phyloP scores from a whole-genome alignment of 2,329 filamentous ascomycete species.

The Zymoseptoria ardabiliae region DNA sequence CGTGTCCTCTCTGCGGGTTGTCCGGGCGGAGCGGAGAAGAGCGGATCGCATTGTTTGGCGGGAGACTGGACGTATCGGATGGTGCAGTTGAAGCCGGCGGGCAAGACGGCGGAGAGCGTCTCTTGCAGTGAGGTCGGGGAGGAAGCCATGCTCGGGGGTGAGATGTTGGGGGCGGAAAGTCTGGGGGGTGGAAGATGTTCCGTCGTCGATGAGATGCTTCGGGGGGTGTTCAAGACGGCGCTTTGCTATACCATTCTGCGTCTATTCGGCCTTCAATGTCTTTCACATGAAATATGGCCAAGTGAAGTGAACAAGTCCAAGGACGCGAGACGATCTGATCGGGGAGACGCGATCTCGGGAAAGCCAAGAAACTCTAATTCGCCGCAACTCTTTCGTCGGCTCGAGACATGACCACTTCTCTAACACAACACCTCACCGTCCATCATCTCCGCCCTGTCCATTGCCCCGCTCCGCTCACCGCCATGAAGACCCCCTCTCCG shows the following conservation, averaged over 20 bases:
- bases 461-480: no score
- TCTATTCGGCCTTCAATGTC: not conserved
- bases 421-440: not conserved
- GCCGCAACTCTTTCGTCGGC: not conserved
- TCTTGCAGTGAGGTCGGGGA: conserved; percentile 22
- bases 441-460: not conserved
- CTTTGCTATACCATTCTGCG: not conserved
- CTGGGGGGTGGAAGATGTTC: not conserved
- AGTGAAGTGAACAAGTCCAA: not conserved
- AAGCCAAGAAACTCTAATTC: not conserved
- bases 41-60: conserved; percentile 62
- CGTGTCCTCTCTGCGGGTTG: conserved; percentile 68
- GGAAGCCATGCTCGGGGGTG: not conserved
- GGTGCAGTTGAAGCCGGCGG: conserved; percentile 52
- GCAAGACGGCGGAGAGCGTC: conserved; percentile 46
- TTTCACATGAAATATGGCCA: not conserved
- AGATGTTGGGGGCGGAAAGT: not conserved
- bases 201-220: not conserved
- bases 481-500: conserved; percentile 17
- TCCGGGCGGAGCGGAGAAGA: conserved; percentile 72
- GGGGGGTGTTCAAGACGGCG: not conserved
- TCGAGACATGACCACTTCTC: not conserved
- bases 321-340: not conserved
- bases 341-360: not conserved
- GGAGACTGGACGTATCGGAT: conserved; percentile 85